Evolutionary conservation across 208 protist genomes (phyloP).

Genomic region (Trypanosomatidae sp.): DNA sequence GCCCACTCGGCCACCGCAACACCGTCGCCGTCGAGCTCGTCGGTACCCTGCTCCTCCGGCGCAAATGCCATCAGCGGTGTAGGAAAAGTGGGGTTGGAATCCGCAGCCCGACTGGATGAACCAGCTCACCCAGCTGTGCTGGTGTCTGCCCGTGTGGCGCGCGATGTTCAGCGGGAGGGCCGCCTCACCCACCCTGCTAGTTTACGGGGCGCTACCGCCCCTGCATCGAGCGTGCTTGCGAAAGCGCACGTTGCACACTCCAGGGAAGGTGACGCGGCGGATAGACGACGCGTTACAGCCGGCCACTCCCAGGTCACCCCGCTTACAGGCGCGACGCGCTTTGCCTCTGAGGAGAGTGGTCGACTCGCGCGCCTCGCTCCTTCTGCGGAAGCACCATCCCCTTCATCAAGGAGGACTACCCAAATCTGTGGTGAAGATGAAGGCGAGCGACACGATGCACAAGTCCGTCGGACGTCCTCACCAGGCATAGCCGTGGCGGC

Average conservation of each 20-base stretch:
- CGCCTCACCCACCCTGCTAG: background rate
- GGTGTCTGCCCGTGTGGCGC: background rate
- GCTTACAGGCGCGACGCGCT: background rate
- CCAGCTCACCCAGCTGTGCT: background rate
- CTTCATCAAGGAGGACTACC: background rate
- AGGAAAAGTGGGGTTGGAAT: background rate
- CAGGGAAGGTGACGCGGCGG: background rate
- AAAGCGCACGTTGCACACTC: background rate
- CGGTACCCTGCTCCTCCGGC: background rate
- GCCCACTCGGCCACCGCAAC: constrained; percentile 18
- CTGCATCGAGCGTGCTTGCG: background rate
- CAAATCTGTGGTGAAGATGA: background rate
- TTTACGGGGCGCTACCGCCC: background rate
- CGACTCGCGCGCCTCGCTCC: background rate
- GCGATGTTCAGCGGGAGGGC: background rate
- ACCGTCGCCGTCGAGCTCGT: constrained; percentile 16
- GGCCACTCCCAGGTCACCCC: background rate
- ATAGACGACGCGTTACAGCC: background rate
- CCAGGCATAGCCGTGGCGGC: background rate
- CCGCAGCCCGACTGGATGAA: background rate
- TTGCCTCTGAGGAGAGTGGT: background rate
- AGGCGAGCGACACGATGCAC: background rate
- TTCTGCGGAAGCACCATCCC: background rate
- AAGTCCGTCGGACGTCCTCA: background rate
- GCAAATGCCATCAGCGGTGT: background rate